A percentile compares a stretch with the other conserved stretches of the same genome.
Conservation (phyloP, 2,329 filamentous ascomycete genomes). For the Fusarium longipes region DNA sequence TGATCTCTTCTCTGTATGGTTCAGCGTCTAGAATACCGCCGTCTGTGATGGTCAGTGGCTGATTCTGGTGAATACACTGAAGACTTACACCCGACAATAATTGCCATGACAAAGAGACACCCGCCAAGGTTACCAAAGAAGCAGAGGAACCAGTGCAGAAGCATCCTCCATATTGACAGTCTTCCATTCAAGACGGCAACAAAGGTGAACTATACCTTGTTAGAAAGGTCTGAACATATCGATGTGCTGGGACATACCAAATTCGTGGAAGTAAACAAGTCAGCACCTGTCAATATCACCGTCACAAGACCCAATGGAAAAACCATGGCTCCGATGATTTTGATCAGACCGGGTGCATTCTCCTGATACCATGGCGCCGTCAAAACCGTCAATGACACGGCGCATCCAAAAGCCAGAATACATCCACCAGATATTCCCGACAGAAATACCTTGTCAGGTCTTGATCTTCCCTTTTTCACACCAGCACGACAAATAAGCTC, state of each 20-base stretch:
- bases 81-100: conserved; percentile 56
- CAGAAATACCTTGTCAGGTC: conserved; percentile 38
- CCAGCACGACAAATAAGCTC: conserved; percentile 39
- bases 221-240: too few relatives aligned
- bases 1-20: conserved; percentile 57
- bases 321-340: conserved; percentile 36
- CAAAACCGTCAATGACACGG: conserved; percentile 36
- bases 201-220: conserved; percentile 32
- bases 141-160: conserved; percentile 56
- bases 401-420: conserved; percentile 36
- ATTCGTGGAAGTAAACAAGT: conserved; percentile 40
- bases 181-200: conserved; percentile 39
- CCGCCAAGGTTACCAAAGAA: conserved; percentile 63
- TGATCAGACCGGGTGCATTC: conserved; percentile 38
- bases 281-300: conserved; percentile 38
- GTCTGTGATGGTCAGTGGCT: conserved; percentile 46
- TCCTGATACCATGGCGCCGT: conserved; percentile 44
- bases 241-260: conserved; percentile 29
- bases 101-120: conserved; percentile 58
- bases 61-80: too few relatives aligned
- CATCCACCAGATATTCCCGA: conserved; percentile 40
- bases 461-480: conserved; percentile 37
- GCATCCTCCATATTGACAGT: conserved; percentile 40
- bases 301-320: conserved; percentile 40
- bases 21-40: conserved; percentile 56